These are phyloP conservation scores for Amanita brunnescens DNA, from an alignment of 768 basidiomycete genomes.

Conservation along the genomic window DNA sequence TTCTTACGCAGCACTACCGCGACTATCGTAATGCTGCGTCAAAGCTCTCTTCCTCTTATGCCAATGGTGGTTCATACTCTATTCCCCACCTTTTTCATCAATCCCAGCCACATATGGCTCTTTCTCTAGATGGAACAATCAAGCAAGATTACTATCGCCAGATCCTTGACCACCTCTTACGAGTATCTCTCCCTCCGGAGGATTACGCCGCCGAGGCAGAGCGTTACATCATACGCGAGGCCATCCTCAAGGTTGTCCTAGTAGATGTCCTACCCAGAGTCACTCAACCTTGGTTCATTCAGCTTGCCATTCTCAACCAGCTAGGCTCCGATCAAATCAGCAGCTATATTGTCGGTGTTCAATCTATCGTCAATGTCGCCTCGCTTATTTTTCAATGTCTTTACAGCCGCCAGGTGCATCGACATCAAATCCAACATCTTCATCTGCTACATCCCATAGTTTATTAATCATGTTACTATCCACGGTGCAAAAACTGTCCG, in stretches of 20 bases:
- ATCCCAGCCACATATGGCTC: conserved; percentile 78
- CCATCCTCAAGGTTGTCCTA: conserved; percentile 71
- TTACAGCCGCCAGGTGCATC: conserved; percentile 17
- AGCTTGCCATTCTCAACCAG: conserved; percentile 56
- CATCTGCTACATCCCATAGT: conserved; percentile 37
- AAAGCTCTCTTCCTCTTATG: conserved; percentile 64
- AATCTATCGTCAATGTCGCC: background rate
- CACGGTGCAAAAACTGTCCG: conserved; percentile 62
- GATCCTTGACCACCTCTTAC: conserved; percentile 68
- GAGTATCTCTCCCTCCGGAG: conserved; percentile 60
- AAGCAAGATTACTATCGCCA: conserved; percentile 77
- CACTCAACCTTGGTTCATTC: conserved; percentile 87
- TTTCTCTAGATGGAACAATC: conserved; percentile 54
- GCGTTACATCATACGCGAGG: conserved; percentile 77
- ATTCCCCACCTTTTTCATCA: conserved; percentile 68
- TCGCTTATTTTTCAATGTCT: conserved; percentile 16
- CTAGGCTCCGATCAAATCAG: conserved; percentile 31
- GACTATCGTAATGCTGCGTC: conserved; percentile 66
- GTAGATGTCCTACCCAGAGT: conserved; percentile 60
- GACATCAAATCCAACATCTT: conserved; percentile 26
- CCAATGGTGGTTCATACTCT: conserved; percentile 52
- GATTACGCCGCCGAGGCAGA: conserved; percentile 76
- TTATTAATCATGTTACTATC: conserved; percentile 67
- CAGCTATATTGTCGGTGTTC: conserved; percentile 21
- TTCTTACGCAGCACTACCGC: conserved; percentile 66